Evolutionary conservation across 495 filamentous ascomycete species (phyloP).

Genomic region (Trichoderma asperelloides): DNA sequence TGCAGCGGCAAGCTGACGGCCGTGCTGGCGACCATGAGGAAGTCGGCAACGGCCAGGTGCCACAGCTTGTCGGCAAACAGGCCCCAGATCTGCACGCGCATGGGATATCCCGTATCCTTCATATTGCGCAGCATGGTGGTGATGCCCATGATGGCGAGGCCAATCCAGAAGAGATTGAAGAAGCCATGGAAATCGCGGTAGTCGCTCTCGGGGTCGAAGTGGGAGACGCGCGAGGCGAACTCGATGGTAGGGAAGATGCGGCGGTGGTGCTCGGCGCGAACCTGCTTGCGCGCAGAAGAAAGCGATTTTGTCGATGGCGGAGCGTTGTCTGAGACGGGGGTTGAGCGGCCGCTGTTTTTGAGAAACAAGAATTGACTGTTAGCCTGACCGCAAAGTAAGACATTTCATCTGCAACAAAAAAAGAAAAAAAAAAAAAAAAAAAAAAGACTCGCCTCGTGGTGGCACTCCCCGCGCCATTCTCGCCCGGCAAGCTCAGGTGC

Average conservation of each 20-base stretch:
- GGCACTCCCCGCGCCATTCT: conserved; percentile 10
- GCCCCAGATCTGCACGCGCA: conserved; percentile 77
- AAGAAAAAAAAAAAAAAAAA: background rate
- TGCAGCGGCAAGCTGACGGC: conserved; percentile 67
- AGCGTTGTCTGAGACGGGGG: conserved; percentile 81
- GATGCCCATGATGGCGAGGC: conserved; percentile 90
- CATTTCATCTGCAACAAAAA: too few species aligned
- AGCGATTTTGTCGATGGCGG: conserved; percentile 82
- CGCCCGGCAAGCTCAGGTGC: background rate
- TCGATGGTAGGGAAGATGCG: conserved; percentile 94
- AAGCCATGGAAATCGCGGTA: conserved; percentile 94
- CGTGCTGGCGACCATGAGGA: conserved; percentile 73
- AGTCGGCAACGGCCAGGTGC: conserved; percentile 76
- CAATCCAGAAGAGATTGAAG: conserved; percentile 97
- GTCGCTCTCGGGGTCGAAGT: conserved; percentile 88
- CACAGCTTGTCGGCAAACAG: conserved; percentile 80
- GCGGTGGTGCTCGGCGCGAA: conserved; percentile 69
- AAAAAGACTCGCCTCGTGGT: conserved; percentile 28
- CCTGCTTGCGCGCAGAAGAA: conserved; percentile 74
- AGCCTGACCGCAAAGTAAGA: too few species aligned
- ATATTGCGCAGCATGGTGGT: conserved; percentile 85
- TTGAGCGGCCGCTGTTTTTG: conserved; percentile 80
- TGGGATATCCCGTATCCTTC: conserved; percentile 83
- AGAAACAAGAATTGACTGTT: too few species aligned
- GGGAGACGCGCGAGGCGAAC: conserved; percentile 85